Percentiles rank a stretch among this genome's conserved stretches.
phyloP scores from a whole-genome alignment of 352 stramenopile genomes.

The Bremia lactucae region DNA sequence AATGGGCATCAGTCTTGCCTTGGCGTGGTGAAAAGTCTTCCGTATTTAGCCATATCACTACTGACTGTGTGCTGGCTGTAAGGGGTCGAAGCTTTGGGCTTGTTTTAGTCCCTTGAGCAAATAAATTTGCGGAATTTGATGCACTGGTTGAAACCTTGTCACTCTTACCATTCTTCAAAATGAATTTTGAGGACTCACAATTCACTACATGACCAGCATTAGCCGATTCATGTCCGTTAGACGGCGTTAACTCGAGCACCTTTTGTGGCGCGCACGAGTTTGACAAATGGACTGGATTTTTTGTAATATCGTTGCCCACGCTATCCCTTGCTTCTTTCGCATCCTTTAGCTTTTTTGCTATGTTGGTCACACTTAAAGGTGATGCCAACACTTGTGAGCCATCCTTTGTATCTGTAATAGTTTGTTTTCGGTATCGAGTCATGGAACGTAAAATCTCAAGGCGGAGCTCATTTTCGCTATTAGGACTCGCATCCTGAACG shows the following conservation, averaged over 20 bases:
- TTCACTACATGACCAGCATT: neutral
- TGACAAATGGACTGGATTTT: neutral
- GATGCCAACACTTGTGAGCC: neutral
- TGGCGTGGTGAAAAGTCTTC: slow-evolving; percentile 36
- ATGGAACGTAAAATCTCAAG: slow-evolving; percentile 41
- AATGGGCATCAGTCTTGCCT: slow-evolving; percentile 7
- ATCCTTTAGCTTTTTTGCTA: no score
- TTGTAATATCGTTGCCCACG: neutral
- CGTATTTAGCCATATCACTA: slow-evolving; percentile 51
- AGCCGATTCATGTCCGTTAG: neutral
- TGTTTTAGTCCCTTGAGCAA: neutral
- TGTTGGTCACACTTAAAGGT: neutral
- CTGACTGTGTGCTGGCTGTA: slow-evolving; percentile 52
- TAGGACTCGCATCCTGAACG: slow-evolving; percentile 8
- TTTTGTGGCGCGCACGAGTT: neutral
- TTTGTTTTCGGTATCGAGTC: slow-evolving; percentile 23
- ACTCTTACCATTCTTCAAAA: slow-evolving; percentile 2
- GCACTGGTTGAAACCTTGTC: neutral
- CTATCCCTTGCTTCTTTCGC: neutral
- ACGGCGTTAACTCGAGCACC: neutral
- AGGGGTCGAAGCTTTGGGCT: slow-evolving; percentile 38
- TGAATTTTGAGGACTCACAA: slow-evolving; percentile 3
- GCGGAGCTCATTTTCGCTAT: slow-evolving; percentile 30
- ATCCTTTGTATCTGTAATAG: slow-evolving; percentile 2
- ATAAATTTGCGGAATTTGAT: slow-evolving; percentile 1